Base-by-base conservation (phyloP, 129 eudicot species). In the Ambrosia artemisiifolia region DNA sequence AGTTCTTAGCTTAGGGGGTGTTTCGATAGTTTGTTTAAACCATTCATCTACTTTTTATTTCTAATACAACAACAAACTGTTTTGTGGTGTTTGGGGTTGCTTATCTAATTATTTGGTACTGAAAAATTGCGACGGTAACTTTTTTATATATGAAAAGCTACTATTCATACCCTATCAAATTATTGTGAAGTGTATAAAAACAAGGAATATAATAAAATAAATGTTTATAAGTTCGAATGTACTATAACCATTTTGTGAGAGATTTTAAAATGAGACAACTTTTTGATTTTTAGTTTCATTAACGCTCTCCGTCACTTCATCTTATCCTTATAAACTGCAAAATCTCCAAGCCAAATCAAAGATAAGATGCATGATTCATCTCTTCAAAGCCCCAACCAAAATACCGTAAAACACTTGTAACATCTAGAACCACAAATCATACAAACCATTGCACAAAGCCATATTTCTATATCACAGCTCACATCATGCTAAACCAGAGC, bases 1-100 rank as follows among this genome's bases (percentile, higher is more conserved):
- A n/a, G 33, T 75, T 74, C 46, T 74, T 65, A 51, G 14, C 12
- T 51, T 34, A 18, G 14, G 33, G 32, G 62, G 34, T 55, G 63
- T 8, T 24, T 20, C 14, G 35, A 55, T 20, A 19, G 63, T 2
- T 1, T 56, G 63, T 56, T 56, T 10, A 20, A 20, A 56, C 34
- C 9, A n/a, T 4, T 56, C 24, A 56, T 20, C 63, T 56, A n/a
- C 35, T 56, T 10, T 34, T 56, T 56, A 33, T 4, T 28, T 56
- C 19, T 24, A 35, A 56, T 56, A 20, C 63, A 56, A n/a, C 63
- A 10, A 54, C 3, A 11, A 56, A 2, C 34, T 56, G 33, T 24
- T 49, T 56, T 56, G 11, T 20, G 62, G 35, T 56, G 63, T 56
- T 24, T 20, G 13, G 35, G 34, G 24, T 20, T 56, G 14, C 63